These are phyloP conservation scores for Hypsizygus ulmarius DNA, from an alignment of 1,284 basidiomycete genomes.

Conservation along the genomic window DNA sequence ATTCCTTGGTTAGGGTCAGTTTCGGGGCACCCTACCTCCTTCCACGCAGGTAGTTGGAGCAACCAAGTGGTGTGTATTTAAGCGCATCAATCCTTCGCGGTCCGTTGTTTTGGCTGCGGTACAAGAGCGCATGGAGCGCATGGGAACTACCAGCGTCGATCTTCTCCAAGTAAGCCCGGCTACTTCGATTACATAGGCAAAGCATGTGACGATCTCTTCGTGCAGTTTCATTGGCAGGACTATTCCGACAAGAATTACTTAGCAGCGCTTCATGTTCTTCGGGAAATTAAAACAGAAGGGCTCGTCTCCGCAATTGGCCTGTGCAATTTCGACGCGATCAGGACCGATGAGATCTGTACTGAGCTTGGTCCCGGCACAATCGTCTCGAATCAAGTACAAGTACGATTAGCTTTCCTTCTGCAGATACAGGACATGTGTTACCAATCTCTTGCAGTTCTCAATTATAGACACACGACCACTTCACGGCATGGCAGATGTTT, in stretches of 20 bases:
- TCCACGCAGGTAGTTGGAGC: conserved; percentile 57
- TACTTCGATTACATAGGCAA: not conserved
- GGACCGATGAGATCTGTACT: conserved; percentile 77
- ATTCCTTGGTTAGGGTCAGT: conserved; percentile 55
- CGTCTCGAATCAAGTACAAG: conserved; percentile 82
- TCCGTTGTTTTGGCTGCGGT: conserved; percentile 62
- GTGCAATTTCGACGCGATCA: conserved; percentile 76
- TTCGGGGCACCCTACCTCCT: conserved; percentile 45
- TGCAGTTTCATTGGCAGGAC: conserved; percentile 79
- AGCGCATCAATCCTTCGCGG: conserved; percentile 49
- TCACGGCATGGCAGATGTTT: conserved; percentile 74
- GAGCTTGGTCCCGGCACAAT: conserved; percentile 63
- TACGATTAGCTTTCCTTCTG: conserved; percentile 26
- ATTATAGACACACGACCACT: conserved; percentile 75
- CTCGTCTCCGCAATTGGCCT: conserved; percentile 67
- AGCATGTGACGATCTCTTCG: conserved; percentile 2
- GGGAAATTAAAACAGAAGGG: conserved; percentile 57
- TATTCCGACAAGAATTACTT: conserved; percentile 71
- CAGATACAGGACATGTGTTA: conserved; percentile 1
- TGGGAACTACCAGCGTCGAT: conserved; percentile 52
- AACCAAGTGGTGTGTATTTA: conserved; percentile 83
- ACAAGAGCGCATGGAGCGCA: conserved; percentile 59
- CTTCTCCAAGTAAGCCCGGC: conserved; percentile 57
- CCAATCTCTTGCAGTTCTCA: conserved; percentile 56
- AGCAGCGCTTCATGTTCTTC: conserved; percentile 56